These are phyloP conservation scores for Lepiota venenata DNA, from an alignment of 768 basidiomycete genomes.

Conservation along the genomic window DNA sequence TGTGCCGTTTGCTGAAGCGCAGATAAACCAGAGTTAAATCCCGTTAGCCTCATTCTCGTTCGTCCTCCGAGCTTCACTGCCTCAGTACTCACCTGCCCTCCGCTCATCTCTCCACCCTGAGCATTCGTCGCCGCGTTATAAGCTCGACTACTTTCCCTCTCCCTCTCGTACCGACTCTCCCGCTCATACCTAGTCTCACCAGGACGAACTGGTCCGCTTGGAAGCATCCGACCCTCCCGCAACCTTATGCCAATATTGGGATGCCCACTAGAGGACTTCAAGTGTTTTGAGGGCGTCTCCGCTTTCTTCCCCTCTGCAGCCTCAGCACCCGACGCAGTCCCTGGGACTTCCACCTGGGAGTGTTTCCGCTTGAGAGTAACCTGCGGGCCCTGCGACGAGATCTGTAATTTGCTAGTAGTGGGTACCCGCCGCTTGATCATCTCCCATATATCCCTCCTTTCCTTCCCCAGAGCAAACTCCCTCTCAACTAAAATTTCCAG, in stretches of 20 bases:
- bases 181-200: neutral
- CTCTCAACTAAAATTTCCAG: conserved; percentile 8
- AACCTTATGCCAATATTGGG: conserved; percentile 3
- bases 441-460: conserved; percentile 8
- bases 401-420: neutral
- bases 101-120: neutral
- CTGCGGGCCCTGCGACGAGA: neutral
- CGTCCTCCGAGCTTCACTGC: neutral
- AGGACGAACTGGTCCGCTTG: neutral
- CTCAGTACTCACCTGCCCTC: neutral
- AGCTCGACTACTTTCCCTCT: neutral
- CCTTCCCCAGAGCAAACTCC: conserved; percentile 7
- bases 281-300: neutral
- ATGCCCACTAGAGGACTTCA: neutral
- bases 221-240: conserved; percentile 1
- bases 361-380: conserved; percentile 1
- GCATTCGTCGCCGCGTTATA: neutral
- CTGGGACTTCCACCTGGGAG: conserved; percentile 4
- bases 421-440: conserved; percentile 3
- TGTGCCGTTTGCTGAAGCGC: neutral
- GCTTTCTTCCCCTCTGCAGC: neutral
- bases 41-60: neutral
- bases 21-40: neutral
- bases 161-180: neutral
- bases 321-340: neutral